A percentile compares a stretch with the other conserved stretches of the same genome.
These are phyloP conservation scores for Fusarium domesticum DNA, from an alignment of 2,329 filamentous ascomycete species.

Conservation along the genomic window DNA sequence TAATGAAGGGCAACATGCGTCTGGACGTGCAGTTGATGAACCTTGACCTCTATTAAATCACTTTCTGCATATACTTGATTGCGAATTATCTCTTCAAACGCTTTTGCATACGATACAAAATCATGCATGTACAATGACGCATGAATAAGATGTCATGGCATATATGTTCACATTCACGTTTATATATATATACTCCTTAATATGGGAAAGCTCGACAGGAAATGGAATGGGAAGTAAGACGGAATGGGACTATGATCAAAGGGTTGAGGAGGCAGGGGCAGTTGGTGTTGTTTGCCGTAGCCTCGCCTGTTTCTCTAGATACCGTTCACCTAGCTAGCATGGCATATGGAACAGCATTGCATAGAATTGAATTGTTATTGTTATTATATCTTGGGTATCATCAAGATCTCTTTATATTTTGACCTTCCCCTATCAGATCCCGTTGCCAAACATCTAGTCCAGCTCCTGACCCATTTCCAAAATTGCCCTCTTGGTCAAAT, in stretches of 20 bases:
- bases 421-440: not conserved
- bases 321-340: slow-evolving; percentile 23
- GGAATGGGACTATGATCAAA: slow-evolving; percentile 7
- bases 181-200: not conserved
- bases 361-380: slow-evolving; percentile 12
- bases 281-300: slow-evolving; percentile 17
- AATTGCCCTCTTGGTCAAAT: slow-evolving; percentile 45
- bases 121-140: not conserved
- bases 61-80: not conserved
- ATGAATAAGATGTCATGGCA: not conserved
- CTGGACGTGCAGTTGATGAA: slow-evolving; percentile 32
- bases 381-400: slow-evolving; percentile 12
- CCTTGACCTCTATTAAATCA: slow-evolving; percentile 36
- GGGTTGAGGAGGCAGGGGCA: slow-evolving; percentile 3
- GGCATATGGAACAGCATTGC: slow-evolving; percentile 15
- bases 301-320: slow-evolving; percentile 23
- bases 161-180: not conserved
- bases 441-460: not conserved
- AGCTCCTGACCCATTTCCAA: slow-evolving; percentile 24
- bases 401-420: not conserved
- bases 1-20: slow-evolving; percentile 27
- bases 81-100: not conserved
- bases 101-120: not conserved
- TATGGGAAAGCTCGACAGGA: slow-evolving; percentile 1
- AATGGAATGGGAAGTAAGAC: slow-evolving; percentile 7